Conservation (phyloP, 371 early-diverging fungal genomes). For the Mortierella sp. region DNA sequence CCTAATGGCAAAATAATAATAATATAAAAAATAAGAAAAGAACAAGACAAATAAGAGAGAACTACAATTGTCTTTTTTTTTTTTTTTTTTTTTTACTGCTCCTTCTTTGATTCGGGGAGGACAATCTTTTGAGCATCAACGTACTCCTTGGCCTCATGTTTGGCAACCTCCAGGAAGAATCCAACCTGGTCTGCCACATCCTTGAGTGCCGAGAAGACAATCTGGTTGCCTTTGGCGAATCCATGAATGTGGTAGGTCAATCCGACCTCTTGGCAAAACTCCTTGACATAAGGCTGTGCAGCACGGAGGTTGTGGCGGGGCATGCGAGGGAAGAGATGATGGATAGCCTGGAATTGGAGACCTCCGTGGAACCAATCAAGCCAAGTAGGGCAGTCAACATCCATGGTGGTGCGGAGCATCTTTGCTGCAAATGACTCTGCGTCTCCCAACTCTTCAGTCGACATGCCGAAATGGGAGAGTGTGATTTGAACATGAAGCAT, state of each 20-base stretch:
- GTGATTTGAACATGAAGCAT: conserved; percentile 96
- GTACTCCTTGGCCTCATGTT: conserved; percentile 58
- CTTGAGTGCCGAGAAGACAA: conserved; percentile 73
- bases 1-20: too few species aligned
- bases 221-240: conserved; percentile 79
- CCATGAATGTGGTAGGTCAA: conserved; percentile 77
- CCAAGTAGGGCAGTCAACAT: conserved; percentile 95
- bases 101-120: conserved; percentile 39
- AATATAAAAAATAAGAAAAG: too few species aligned
- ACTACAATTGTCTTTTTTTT: background rate
- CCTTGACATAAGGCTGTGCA: conserved; percentile 78
- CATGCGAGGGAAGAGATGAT: conserved; percentile 95
- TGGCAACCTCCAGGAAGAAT: conserved; percentile 72
- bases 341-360: conserved; percentile 95
- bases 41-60: background rate
- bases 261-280: conserved; percentile 81
- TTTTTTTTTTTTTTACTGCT: conserved; percentile 11
- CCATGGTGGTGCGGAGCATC: conserved; percentile 95
- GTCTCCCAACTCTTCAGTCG: conserved; percentile 81
- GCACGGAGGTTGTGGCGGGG: conserved; percentile 89
- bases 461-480: conserved; percentile 96
- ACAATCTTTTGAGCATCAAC: conserved; percentile 52
- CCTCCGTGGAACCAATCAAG: conserved; percentile 98
- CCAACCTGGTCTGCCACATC: conserved; percentile 82
- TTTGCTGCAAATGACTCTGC: conserved; percentile 86